Percentiles rank a stretch among this genome's conserved stretches.
Conservation (phyloP, 306 rosid genomes). For the Cucurbita maxima region DNA sequence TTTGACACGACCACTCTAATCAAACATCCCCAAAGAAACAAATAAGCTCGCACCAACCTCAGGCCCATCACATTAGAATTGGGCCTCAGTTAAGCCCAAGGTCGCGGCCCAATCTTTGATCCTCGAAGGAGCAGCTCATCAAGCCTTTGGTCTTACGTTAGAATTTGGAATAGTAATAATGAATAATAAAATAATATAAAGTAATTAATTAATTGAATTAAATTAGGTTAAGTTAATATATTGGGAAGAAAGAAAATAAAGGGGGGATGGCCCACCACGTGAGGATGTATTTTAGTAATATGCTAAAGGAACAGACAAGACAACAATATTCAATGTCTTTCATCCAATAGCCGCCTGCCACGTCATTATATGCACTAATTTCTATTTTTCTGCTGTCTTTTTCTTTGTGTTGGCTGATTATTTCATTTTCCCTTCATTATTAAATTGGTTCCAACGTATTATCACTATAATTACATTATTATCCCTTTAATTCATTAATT, state of each 20-base stretch:
- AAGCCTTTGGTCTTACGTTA: too few species aligned
- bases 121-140: too few species aligned
- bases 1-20: too few species aligned
- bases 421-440: background rate
- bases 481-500: background rate
- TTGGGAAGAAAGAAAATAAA: background rate
- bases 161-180: too few species aligned
- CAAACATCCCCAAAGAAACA: too few species aligned
- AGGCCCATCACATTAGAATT: too few species aligned
- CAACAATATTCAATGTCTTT: background rate
- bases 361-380: background rate
- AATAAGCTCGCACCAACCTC: too few species aligned
- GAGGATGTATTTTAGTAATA: background rate
- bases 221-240: too few species aligned
- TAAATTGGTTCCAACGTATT: background rate
- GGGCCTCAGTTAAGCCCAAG: too few species aligned
- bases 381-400: background rate
- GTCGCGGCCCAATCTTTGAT: too few species aligned
- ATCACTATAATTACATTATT: conserved; percentile 4
- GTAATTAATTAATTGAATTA: too few species aligned
- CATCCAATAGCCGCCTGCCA: background rate
- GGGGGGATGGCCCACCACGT: conserved; percentile 2
- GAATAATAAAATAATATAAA: too few species aligned
- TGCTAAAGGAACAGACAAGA: background rate
- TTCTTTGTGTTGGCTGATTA: background rate